Conservation (phyloP, 176 grass and related monocot species). For the Thalia dealbata region DNA sequence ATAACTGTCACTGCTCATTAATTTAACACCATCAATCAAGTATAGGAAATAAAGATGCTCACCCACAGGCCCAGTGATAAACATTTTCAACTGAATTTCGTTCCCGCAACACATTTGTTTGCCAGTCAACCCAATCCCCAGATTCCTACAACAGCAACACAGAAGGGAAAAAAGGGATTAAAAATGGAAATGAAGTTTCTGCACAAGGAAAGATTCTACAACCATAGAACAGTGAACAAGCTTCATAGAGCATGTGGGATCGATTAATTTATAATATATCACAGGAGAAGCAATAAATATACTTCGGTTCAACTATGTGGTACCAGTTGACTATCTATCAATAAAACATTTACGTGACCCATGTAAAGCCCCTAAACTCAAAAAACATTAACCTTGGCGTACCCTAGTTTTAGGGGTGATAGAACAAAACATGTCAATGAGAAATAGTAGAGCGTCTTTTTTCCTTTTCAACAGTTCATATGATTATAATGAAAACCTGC, state of each 20-base stretch:
- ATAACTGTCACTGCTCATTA: neutral
- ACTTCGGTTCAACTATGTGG: no score
- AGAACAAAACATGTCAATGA: no score
- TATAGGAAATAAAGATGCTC: slow-evolving; percentile 14
- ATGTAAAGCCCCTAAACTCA: neutral
- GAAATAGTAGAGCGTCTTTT: neutral
- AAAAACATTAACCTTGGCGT: neutral
- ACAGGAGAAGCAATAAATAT: no score
- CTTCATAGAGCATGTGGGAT: no score
- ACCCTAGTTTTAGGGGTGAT: neutral
- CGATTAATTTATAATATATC: no score
- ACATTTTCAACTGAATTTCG: slow-evolving; percentile 87
- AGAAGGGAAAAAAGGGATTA: neutral
- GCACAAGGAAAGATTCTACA: neutral
- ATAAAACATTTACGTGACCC: neutral
- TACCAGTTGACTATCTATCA: no score
- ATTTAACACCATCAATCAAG: neutral
- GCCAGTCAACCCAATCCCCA: slow-evolving; percentile 28
- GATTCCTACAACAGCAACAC: slow-evolving; percentile 1
- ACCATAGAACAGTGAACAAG: no score
- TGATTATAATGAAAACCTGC: no score
- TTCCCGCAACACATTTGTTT: slow-evolving; percentile 51
- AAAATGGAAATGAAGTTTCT: neutral
- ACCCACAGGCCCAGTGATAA: slow-evolving; percentile 97
- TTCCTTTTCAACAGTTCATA: no score